Conservation (phyloP, 371 early-diverging fungal species). For the Mucor plumbeus region DNA sequence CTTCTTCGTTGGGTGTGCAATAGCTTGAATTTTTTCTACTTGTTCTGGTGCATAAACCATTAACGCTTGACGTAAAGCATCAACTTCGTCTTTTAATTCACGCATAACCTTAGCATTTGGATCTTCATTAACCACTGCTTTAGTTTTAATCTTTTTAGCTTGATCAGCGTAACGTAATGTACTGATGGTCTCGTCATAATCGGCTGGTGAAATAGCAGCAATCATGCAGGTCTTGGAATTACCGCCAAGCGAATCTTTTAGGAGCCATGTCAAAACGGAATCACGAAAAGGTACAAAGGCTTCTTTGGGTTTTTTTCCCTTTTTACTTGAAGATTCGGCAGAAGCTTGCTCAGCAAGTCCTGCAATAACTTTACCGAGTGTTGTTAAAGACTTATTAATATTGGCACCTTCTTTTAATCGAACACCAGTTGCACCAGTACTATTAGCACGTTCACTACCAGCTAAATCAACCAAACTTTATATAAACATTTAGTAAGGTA, state of each 20-base stretch:
- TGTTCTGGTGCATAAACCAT: slow-evolving; percentile 60
- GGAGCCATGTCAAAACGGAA: slow-evolving; percentile 79
- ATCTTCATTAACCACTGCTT: slow-evolving; percentile 88
- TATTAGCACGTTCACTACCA: slow-evolving; percentile 94
- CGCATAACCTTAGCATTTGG: slow-evolving; percentile 77
- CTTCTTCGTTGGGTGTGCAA: slow-evolving; percentile 20
- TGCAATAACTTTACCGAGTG: slow-evolving; percentile 96
- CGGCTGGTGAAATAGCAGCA: slow-evolving; percentile 79
- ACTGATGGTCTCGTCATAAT: slow-evolving; percentile 84
- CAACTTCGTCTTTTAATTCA: slow-evolving; percentile 83
- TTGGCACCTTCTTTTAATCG: slow-evolving; percentile 97
- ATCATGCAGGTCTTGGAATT: slow-evolving; percentile 92
- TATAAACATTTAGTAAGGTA: background rate
- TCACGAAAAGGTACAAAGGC: slow-evolving; percentile 19
- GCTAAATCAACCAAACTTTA: slow-evolving; percentile 84
- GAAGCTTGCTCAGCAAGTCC: slow-evolving; percentile 81
- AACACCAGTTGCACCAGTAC: slow-evolving; percentile 93
- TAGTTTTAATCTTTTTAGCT: slow-evolving; percentile 87
- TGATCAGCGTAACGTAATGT: slow-evolving; percentile 93
- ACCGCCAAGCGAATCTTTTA: slow-evolving; percentile 91
- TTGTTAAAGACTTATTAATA: slow-evolving; percentile 95
- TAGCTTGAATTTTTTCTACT: slow-evolving; percentile 19
- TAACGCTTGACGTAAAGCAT: slow-evolving; percentile 64
- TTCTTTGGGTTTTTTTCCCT: slow-evolving; percentile 53
- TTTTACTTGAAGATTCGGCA: slow-evolving; percentile 36